These are phyloP conservation scores for Nakaseomyces kungkrabaensis DNA, from an alignment of 1,139 yeast species.

Conservation along the genomic window DNA sequence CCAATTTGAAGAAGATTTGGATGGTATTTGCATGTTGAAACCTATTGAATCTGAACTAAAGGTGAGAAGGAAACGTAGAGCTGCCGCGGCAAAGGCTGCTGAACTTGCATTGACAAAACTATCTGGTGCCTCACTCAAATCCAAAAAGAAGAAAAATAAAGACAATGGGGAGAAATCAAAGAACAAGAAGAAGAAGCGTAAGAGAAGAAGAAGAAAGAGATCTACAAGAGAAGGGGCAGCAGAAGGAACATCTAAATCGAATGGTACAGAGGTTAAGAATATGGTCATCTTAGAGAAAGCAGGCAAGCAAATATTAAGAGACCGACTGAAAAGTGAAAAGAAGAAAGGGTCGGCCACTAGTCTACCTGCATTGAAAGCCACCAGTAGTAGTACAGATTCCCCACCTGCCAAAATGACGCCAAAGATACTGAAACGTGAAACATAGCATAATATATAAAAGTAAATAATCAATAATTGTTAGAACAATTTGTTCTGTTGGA, in stretches of 20 bases:
- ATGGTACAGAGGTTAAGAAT: constrained; percentile 13
- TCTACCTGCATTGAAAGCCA: not conserved
- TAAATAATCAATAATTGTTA: not conserved
- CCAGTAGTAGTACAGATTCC: not conserved
- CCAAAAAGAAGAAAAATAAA: constrained; percentile 10
- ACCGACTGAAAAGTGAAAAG: constrained; percentile 3
- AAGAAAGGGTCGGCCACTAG: not conserved
- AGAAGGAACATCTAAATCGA: not conserved
- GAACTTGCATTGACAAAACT: constrained; percentile 17
- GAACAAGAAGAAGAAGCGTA: constrained; percentile 9
- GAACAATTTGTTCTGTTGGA: too few relatives aligned
- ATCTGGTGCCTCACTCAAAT: constrained; percentile 13
- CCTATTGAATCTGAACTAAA: constrained; percentile 22
- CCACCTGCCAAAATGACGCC: not conserved
- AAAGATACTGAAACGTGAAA: not conserved
- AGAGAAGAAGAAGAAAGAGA: constrained; percentile 9
- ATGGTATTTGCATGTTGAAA: constrained; percentile 20
- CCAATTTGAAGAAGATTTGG: constrained; percentile 15
- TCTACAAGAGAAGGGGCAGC: constrained; percentile 2
- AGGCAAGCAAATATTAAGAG: constrained; percentile 23
- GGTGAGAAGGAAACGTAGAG: constrained; percentile 12
- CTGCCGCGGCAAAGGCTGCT: constrained; percentile 10
- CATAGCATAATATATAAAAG: not conserved
- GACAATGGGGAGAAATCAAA: constrained; percentile 8
- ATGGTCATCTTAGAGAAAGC: constrained; percentile 29